phyloP scores from a whole-genome alignment of 192 early-diverging fungal species.

The Spinellus fusiger region DNA sequence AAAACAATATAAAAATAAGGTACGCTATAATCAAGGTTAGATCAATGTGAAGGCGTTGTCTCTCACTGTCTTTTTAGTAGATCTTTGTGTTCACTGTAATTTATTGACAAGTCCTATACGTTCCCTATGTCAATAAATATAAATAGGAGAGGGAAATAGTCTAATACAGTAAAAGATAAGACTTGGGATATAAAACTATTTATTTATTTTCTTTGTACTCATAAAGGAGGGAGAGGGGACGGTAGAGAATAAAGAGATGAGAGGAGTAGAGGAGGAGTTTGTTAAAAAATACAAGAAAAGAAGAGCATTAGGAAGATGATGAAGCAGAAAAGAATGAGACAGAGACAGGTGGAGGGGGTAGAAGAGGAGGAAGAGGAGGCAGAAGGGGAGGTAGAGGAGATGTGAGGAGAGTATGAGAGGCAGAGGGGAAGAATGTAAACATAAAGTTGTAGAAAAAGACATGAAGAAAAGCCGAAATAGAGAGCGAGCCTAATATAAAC shows the following conservation, averaged over 20 bases:
- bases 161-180: not conserved
- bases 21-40: not conserved
- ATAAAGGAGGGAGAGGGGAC: conserved; percentile 1
- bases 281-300: not conserved
- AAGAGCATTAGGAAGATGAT: not conserved
- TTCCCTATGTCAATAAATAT: not conserved
- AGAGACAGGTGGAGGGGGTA: too few species aligned
- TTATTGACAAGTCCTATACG: not conserved
- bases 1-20: not conserved
- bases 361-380: too few species aligned
- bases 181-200: not conserved
- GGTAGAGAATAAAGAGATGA: not conserved
- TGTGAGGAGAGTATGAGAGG: too few species aligned
- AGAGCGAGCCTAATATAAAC: not conserved
- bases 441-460: too few species aligned
- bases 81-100: not conserved
- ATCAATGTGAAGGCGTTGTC: not conserved
- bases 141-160: not conserved
- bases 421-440: too few species aligned
- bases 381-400: too few species aligned
- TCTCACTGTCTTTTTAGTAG: not conserved
- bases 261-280: not conserved
- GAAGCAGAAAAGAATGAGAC: too few species aligned
- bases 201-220: not conserved
- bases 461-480: not conserved